Conservation (phyloP, 2,329 filamentous ascomycete species). For the Grosmannia penicillata region DNA sequence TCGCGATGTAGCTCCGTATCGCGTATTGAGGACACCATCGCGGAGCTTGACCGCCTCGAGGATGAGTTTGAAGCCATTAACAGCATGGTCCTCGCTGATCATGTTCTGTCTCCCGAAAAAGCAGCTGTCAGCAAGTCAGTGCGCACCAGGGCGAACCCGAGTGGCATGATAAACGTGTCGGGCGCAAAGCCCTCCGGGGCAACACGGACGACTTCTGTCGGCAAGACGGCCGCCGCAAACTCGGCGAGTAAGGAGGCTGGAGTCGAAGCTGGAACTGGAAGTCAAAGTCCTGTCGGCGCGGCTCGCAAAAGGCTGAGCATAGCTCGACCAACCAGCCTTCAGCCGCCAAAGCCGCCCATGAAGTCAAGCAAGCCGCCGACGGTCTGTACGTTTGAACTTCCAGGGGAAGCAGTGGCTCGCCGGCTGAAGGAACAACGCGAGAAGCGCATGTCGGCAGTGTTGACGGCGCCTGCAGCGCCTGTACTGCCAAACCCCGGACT, state of each 20-base stretch:
- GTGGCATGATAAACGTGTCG: too few relatives aligned
- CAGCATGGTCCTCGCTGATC: slow-evolving; percentile 21
- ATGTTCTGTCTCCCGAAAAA: slow-evolving; percentile 18
- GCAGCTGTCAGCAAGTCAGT: slow-evolving; percentile 8
- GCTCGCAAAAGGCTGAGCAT: slow-evolving; percentile 15
- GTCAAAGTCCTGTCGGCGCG: slow-evolving; percentile 10
- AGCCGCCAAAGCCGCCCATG: slow-evolving; percentile 27
- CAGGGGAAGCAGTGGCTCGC: slow-evolving; percentile 45
- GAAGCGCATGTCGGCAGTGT: slow-evolving; percentile 26
- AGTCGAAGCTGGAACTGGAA: slow-evolving; percentile 10
- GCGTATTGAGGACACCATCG: slow-evolving; percentile 49
- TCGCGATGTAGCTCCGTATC: slow-evolving; percentile 9
- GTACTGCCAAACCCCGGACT: slow-evolving; percentile 16
- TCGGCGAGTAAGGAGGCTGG: slow-evolving; percentile 14
- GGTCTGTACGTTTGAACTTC: slow-evolving; percentile 43
- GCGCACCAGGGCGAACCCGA: too few relatives aligned
- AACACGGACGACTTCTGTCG: slow-evolving; percentile 18
- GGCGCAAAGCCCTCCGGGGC: slow-evolving; percentile 20
- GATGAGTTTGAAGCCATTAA: slow-evolving; percentile 43
- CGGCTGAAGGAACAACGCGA: slow-evolving; percentile 44
- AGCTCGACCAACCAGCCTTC: slow-evolving; percentile 24
- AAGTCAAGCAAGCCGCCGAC: slow-evolving; percentile 42
- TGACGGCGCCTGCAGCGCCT: slow-evolving; percentile 11
- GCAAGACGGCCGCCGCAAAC: slow-evolving; percentile 23
- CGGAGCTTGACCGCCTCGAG: slow-evolving; percentile 46